Evolutionary conservation across 2,329 filamentous ascomycete species (phyloP), one percentile per base, ranked within the genome.

Genomic region (Aspergillus costaricaensis): DNA sequence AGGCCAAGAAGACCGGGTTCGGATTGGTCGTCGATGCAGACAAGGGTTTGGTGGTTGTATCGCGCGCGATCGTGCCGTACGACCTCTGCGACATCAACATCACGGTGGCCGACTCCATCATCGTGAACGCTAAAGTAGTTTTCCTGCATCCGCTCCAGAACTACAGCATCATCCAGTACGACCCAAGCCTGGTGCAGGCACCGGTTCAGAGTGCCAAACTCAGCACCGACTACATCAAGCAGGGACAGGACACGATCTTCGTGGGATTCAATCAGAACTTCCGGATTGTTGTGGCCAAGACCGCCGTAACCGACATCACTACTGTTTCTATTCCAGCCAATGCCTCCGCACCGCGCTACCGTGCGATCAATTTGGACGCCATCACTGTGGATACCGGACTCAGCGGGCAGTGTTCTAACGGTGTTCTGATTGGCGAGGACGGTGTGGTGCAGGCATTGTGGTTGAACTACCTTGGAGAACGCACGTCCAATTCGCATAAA

Each of bases 211-310:
- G 91, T 65, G 95, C 96, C 4, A 91, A 87, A 69, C 84, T 99
- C 53, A 92, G 92, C 70, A 87, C 83, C 5, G 87, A 91, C 58
- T 87, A 88, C 68, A 92, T 98, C 74, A 93, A 92, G 55, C 95
- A 98, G 79, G 95, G 95, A 38, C 91, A 93, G 52, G 90, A 94
- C 59, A 97, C 93, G 0, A 93, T 96, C 67, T 99, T 99, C 77
- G 90, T 99, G 64, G 96, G 95, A n/a, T 96, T 96, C 81, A 99
- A 99, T 74, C 89, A 96, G 67, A 98, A 97, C 66, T 89, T 94
- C 62, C 88, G 94, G 38, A 91, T 97, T 43, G 94, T 98, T 4
- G 91, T 97, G 68, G 91, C 92, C 5, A 92, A 96, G 68, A 98
- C 95, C 0, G 92, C 90, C 0, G 92, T 99, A 14, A 99, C 96